Conservation (phyloP, 257 asterid genomes). For the Salvia miltiorrhiza region DNA sequence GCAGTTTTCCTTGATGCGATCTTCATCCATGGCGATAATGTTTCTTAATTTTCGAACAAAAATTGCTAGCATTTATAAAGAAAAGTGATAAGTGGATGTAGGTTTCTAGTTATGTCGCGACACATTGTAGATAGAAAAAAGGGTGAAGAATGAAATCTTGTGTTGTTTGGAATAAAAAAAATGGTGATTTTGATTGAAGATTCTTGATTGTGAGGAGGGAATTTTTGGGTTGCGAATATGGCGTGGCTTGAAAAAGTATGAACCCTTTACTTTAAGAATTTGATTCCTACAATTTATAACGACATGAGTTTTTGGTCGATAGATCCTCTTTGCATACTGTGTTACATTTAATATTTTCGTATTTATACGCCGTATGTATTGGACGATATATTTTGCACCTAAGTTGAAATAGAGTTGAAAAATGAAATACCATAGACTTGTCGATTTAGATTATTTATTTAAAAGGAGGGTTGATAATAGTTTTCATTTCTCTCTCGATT, state of each 20-base stretch:
- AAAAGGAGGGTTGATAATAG: no score
- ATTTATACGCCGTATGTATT: no score
- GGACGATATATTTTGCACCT: no score
- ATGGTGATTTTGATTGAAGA: constrained; percentile 1
- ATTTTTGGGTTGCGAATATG: no score
- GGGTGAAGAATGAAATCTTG: neutral
- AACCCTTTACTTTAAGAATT: constrained; percentile 10
- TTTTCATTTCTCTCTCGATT: no score
- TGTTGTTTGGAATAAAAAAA: constrained; percentile 10
- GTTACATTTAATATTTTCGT: neutral
- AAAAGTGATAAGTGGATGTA: neutral
- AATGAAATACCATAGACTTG: no score
- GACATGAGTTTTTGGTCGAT: neutral
- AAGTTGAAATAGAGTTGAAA: no score
- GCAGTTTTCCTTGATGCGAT: constrained; percentile 1
- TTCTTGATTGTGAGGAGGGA: neutral
- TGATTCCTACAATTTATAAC: constrained; percentile 18
- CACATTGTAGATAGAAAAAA: neutral
- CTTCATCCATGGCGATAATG: constrained; percentile 13
- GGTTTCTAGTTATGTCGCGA: neutral
- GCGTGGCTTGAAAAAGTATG: neutral
- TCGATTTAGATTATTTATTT: no score
- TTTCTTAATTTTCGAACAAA: neutral
- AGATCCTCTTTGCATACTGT: neutral
- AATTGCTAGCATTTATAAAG: constrained; percentile 9